Evolutionary conservation across 1,139 yeast species (phyloP), one percentile per base, ranked within the genome.

Genomic region (Ogataea hybrid): DNA sequence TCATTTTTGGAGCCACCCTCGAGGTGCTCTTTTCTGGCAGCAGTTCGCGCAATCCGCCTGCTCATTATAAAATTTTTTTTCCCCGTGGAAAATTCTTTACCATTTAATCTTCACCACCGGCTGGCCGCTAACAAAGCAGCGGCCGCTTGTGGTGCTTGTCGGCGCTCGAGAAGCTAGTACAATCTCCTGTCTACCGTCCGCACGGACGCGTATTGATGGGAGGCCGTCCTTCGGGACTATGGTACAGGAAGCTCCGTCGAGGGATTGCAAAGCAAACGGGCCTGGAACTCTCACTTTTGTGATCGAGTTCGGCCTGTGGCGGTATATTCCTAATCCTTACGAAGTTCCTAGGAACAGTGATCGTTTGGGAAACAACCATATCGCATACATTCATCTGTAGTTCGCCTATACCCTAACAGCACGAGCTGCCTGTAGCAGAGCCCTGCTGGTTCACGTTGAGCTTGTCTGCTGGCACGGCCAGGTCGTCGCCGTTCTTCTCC

Each of bases 251-350:
- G 85, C 89, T 85, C 89, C 85, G 87, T 77, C 84, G 88, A 83
- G 87, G 77, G 84, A 79, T 79, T 79, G 81, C 67, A 76, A 68
- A 83, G 64, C 59, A 62, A 75, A 74, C 48, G 43, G 42, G 35
- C 25, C 78, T 83, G 79, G 89, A 83, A 80, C 76, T 82, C 86
- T 73, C 73, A 14, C 53, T 10, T 15, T 22, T 28, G 33, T 35
- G 54, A 53, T 59, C 49, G 64, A 61, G 64, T 55, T 58, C 61
- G 61, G 46, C 59, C 57, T 69, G 75, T 64, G 71, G 88, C 90
- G 77, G 84, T 87, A 84, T 84, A 84, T 84, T 84, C 94, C 94
- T 84, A 82, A 72, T 81, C 92, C 76, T 85, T 83, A 81, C 87
- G 89, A 73, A 84, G 81, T 85, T 69, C 80, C 56, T 50, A 52